A percentile compares a stretch with the other conserved stretches of the same genome.
Evolutionary conservation across 2,329 filamentous ascomycete genomes (phyloP).

Genomic region (Fusarium proliferatum): DNA sequence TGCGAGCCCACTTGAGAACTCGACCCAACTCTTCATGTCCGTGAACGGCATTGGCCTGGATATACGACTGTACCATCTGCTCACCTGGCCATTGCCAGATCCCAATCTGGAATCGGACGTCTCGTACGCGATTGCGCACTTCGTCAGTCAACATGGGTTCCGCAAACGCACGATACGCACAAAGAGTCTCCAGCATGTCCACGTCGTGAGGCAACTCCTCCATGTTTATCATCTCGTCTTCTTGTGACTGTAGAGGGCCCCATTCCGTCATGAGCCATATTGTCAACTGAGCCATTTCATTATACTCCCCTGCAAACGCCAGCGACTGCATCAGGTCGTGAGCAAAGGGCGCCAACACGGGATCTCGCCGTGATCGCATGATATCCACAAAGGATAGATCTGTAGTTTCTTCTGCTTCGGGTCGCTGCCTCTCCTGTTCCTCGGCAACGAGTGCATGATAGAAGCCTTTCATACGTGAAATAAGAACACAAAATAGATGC

Average conservation of each 20-base stretch:
- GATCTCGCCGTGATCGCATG: slow-evolving; percentile 49
- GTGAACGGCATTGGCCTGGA: slow-evolving; percentile 41
- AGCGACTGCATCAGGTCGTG: slow-evolving; percentile 73
- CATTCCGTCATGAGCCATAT: slow-evolving; percentile 68
- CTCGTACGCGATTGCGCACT: slow-evolving; percentile 48
- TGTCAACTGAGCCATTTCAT: slow-evolving; percentile 67
- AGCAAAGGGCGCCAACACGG: slow-evolving; percentile 51
- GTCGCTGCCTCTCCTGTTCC: slow-evolving; percentile 38
- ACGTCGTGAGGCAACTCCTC: slow-evolving; percentile 49
- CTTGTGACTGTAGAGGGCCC: slow-evolving; percentile 48
- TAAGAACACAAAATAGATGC: slow-evolving; percentile 35
- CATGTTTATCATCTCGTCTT: slow-evolving; percentile 51
- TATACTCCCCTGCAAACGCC: slow-evolving; percentile 68
- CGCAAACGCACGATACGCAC: slow-evolving; percentile 61
- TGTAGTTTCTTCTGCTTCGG: slow-evolving; percentile 34
- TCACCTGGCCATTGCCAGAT: slow-evolving; percentile 55
- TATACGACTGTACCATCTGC: slow-evolving; percentile 50
- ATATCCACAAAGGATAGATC: slow-evolving; percentile 48
- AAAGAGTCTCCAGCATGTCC: slow-evolving; percentile 54
- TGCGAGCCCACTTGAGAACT: slow-evolving; percentile 39
- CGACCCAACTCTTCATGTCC: slow-evolving; percentile 42
- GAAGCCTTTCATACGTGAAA: slow-evolving; percentile 42
- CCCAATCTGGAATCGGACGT: slow-evolving; percentile 39
- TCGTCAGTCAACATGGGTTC: slow-evolving; percentile 53
- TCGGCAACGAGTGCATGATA: slow-evolving; percentile 42